Evolutionary conservation across 2,329 filamentous ascomycete genomes (phyloP), one percentile per base, ranked within the genome.

Genomic region (Tolypocladium guangdongense): DNA sequence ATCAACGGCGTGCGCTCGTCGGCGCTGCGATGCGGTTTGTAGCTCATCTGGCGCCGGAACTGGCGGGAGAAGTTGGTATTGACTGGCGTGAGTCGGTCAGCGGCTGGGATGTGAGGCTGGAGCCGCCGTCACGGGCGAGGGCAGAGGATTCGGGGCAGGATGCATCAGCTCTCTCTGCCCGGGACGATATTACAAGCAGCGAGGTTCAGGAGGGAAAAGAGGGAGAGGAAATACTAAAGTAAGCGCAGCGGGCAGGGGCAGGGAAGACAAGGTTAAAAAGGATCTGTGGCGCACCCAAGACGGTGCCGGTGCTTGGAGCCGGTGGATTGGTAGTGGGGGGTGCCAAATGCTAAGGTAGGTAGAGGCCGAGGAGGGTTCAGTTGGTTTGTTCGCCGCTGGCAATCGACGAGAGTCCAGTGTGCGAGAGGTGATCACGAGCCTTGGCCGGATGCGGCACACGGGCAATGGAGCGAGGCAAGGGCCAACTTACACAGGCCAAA

Each of bases 1-100:
- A 77, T 64, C 54, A 78, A 67, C 51, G 74, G 73, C 57, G 73
- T 70, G 46, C 60, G 64, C 66, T 78, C 73, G 59, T 63, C 59
- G 57, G 64, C 60, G 52, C 54, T 50, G 52, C 59, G 58, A 24
- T 58, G 56, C 45, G 57, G 49, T 55, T 63, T 67, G 61, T 54
- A 58, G 54, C 62, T 66, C 64, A 72, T 71, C 57, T 62, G 60
- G 52, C 65, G 65, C 61, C 63, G 62, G 55, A 62, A 55, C 18
- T 59, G 55, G 50, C 54, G 56, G 36, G 54, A 49, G 52, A 64
- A 62, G 32, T 58, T 59, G 56, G 56, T 58, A 47, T 49, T 56
- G 49, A 49, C 55, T 58, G 43, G 41, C 1, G 33, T 20, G 49
- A 18, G 22, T 36, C 16, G 59, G 62, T 68, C 60, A 68, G 66